A percentile compares a stretch with the other conserved stretches of the same genome.
Conservation (phyloP, 441 rosid genomes). For the Populus hybrid region DNA sequence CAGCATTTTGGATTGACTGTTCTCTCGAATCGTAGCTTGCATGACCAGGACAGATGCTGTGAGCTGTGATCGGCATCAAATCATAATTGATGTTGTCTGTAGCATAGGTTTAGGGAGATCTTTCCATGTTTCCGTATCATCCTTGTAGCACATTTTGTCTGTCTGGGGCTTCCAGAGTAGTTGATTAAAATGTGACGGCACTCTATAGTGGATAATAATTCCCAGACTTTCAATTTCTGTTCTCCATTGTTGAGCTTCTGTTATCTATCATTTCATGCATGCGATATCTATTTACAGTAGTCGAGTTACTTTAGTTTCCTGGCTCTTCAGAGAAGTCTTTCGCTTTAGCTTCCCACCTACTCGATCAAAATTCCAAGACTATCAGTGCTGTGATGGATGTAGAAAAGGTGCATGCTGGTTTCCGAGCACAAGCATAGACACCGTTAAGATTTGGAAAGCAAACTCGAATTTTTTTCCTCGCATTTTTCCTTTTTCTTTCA, state of each 20-base stretch:
- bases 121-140: not conserved
- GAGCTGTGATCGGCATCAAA: conserved; percentile 11
- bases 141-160: not conserved
- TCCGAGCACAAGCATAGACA: not conserved
- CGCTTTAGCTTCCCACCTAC: too few species aligned
- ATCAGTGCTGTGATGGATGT: too few species aligned
- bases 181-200: not conserved
- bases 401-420: too few species aligned
- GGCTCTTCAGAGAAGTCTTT: too few species aligned
- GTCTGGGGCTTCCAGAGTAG: not conserved
- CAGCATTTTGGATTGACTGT: conserved; percentile 29
- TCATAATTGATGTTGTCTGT: conserved; percentile 1
- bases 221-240: not conserved
- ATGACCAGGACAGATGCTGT: conserved; percentile 13
- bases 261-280: not conserved
- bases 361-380: too few species aligned
- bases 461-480: too few species aligned
- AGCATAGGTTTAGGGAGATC: conserved; percentile 14
- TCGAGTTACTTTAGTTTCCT: not conserved
- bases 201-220: not conserved
- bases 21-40: conserved; percentile 17
- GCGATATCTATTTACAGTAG: not conserved
- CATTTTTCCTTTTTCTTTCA: too few species aligned
- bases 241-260: not conserved
- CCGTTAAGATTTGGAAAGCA: not conserved